phyloP scores from a whole-genome alignment of 306 rosid genomes.

The Inga laurina region DNA sequence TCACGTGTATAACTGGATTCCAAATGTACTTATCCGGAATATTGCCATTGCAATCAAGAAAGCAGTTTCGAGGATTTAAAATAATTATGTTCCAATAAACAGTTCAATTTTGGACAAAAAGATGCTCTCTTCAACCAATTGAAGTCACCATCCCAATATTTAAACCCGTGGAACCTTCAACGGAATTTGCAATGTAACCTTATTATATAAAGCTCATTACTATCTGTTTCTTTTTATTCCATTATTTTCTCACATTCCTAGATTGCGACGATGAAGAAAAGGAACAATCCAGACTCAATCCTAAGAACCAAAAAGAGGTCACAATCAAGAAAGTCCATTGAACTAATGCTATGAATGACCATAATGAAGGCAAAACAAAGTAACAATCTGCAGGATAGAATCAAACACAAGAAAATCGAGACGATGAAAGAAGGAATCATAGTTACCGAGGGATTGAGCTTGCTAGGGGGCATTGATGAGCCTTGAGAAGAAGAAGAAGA shows the following conservation, averaged over 20 bases:
- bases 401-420: neutral
- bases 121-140: neutral
- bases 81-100: neutral
- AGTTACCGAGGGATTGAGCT: conserved; percentile 70
- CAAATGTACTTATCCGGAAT: neutral
- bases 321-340: neutral
- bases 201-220: neutral
- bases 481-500: neutral
- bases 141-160: neutral
- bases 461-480: conserved; percentile 78
- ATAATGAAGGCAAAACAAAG: neutral
- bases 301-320: conserved; percentile 8
- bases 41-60: neutral
- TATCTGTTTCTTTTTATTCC: neutral
- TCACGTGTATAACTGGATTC: neutral
- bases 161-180: neutral
- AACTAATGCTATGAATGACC: neutral
- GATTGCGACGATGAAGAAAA: neutral
- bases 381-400: neutral
- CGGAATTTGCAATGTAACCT: neutral
- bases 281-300: conserved; percentile 13
- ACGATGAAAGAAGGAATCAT: conserved; percentile 18
- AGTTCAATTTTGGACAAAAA: neutral
- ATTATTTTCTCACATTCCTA: neutral
- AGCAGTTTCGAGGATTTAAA: neutral